Percentiles rank a stretch among this genome's conserved stretches.
Conservation (phyloP, 768 basidiomycete species). For the Termitomyces sp. region DNA sequence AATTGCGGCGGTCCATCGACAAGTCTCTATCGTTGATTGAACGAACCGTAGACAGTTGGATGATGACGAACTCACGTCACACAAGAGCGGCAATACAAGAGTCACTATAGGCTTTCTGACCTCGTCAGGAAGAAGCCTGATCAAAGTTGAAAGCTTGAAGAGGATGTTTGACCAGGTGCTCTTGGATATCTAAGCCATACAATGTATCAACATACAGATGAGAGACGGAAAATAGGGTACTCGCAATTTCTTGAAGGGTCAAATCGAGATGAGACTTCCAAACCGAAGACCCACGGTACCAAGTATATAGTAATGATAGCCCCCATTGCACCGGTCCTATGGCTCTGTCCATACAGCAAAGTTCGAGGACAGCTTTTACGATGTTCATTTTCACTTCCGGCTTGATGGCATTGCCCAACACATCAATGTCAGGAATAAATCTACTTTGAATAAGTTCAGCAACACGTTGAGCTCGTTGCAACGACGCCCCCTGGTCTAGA, state of each 20-base stretch:
- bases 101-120: conserved; percentile 34
- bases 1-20: conserved; percentile 45
- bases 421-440: conserved; percentile 43
- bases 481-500: conserved; percentile 12
- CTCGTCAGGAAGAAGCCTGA: conserved; percentile 42
- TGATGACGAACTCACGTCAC: conserved; percentile 35
- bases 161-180: conserved; percentile 38
- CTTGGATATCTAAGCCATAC: conserved; percentile 25
- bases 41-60: neutral
- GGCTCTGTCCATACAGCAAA: conserved; percentile 22
- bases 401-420: conserved; percentile 22
- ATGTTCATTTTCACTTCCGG: conserved; percentile 33
- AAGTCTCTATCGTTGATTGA: conserved; percentile 48
- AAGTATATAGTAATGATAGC: conserved; percentile 24
- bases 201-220: conserved; percentile 1
- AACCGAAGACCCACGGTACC: conserved; percentile 30
- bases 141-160: conserved; percentile 33
- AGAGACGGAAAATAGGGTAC: conserved; percentile 12
- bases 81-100: conserved; percentile 38
- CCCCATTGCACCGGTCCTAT: conserved; percentile 24
- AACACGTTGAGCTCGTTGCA: conserved; percentile 23
- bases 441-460: conserved; percentile 35
- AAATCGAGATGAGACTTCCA: conserved; percentile 40
- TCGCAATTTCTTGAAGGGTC: conserved; percentile 35
- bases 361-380: conserved; percentile 37